Conservation (phyloP, 1,284 basidiomycete species). For the Heterobasidion irregulare region DNA sequence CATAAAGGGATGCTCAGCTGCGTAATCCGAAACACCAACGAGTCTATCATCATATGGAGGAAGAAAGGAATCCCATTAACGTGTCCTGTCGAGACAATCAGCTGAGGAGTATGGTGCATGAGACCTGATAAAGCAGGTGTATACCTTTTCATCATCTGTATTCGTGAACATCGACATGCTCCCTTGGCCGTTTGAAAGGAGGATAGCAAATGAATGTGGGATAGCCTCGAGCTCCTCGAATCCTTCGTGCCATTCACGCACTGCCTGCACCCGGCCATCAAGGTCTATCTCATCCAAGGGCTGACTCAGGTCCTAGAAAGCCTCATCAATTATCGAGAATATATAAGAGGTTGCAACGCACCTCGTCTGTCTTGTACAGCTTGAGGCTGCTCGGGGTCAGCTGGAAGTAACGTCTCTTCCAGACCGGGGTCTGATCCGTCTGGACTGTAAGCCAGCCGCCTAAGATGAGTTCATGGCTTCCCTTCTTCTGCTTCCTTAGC, state of each 20-base stretch:
- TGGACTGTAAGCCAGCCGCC: constrained; percentile 66
- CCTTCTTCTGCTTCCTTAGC: constrained; percentile 31
- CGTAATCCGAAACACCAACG: no score
- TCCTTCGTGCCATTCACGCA: constrained; percentile 64
- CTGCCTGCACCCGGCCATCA: constrained; percentile 32
- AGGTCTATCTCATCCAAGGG: constrained; percentile 41
- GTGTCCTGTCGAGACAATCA: no score
- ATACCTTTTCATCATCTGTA: constrained; percentile 59
- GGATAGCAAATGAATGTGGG: constrained; percentile 60
- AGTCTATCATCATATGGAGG: no score
- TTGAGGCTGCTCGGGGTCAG: constrained; percentile 39
- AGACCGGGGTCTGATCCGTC: constrained; percentile 41
- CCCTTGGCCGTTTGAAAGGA: constrained; percentile 40
- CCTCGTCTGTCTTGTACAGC: constrained; percentile 51
- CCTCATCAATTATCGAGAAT: not conserved
- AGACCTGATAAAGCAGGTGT: not conserved
- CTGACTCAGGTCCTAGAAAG: not conserved
- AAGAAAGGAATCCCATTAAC: no score
- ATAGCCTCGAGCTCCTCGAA: constrained; percentile 67
- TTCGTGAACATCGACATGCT: constrained; percentile 61
- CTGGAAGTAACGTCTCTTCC: constrained; percentile 63
- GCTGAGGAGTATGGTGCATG: no score
- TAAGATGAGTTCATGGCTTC: constrained; percentile 26
- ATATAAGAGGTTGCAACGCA: constrained; percentile 13
- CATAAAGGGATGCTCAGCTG: no score